These are phyloP conservation scores for Leishmania braziliensis DNA, from an alignment of 208 protist species.

Conservation along the genomic window DNA sequence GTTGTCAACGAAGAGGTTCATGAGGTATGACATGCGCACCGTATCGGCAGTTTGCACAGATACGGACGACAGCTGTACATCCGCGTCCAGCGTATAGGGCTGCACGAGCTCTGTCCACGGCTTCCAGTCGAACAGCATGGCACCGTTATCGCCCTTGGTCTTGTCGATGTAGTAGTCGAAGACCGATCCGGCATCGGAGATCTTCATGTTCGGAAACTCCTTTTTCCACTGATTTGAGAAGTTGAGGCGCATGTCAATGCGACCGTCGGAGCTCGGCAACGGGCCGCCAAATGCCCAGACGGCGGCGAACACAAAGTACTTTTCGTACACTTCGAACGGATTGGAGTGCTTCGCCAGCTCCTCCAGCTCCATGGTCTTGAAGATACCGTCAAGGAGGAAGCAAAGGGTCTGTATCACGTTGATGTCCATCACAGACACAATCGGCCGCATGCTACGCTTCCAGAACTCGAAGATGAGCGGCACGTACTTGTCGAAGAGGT, in stretches of 20 bases:
- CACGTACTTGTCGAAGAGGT: slow-evolving; percentile 98
- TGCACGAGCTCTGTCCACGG: slow-evolving; percentile 94
- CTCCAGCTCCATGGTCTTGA: slow-evolving; percentile 81
- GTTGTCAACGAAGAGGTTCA: slow-evolving; percentile 94
- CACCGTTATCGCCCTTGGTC: slow-evolving; percentile 82
- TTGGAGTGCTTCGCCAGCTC: slow-evolving; percentile 87
- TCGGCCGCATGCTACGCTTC: slow-evolving; percentile 86
- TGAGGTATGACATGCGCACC: slow-evolving; percentile 95
- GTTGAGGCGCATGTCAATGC: slow-evolving; percentile 90
- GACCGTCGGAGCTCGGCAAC: slow-evolving; percentile 94
- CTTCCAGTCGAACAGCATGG: slow-evolving; percentile 85
- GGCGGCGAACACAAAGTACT: slow-evolving; percentile 97
- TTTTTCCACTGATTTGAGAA: slow-evolving; percentile 97
- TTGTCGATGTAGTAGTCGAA: slow-evolving; percentile 97
- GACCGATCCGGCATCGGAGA: slow-evolving; percentile 88
- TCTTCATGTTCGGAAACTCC: slow-evolving; percentile 93
- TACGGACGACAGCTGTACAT: slow-evolving; percentile 89
- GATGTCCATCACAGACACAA: slow-evolving; percentile 94
- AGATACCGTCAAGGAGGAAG: slow-evolving; percentile 96
- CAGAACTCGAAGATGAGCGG: slow-evolving; percentile 94
- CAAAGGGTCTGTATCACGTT: slow-evolving; percentile 97
- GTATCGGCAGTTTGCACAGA: slow-evolving; percentile 96
- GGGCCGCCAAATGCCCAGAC: slow-evolving; percentile 98
- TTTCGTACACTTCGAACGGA: slow-evolving; percentile 95
- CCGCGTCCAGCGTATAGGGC: slow-evolving; percentile 90